phyloP scores from a whole-genome alignment of 2,329 filamentous ascomycete genomes.

The Allantophomopsis lycopodina region DNA sequence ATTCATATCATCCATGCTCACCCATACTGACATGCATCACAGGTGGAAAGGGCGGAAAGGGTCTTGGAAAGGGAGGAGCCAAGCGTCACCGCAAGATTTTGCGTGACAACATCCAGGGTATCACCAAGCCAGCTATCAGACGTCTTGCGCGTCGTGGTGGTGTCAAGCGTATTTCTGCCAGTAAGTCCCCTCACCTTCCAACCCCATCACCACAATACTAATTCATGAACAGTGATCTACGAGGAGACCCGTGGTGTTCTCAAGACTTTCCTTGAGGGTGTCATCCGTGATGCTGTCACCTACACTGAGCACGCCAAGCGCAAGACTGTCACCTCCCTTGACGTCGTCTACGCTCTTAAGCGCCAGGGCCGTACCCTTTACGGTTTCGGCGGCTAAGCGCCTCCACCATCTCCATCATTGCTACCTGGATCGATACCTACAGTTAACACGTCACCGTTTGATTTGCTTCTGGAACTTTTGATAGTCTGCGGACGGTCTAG shows the following conservation, averaged over 20 bases:
- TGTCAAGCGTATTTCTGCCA: constrained; percentile 99
- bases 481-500: constrained; percentile 19
- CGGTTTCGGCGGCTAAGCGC: constrained; percentile 48
- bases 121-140: constrained; percentile 95
- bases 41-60: constrained; percentile 95
- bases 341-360: constrained; percentile 50
- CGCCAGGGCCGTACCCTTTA: constrained; percentile 51
- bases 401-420: background rate
- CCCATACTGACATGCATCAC: constrained; percentile 29
- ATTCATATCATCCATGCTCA: too few relatives aligned
- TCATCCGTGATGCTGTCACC: constrained; percentile 68
- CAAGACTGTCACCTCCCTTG: constrained; percentile 52
- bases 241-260: constrained; percentile 72
- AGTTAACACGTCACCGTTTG: background rate
- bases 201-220: background rate
- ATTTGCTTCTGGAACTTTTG: constrained; percentile 15
- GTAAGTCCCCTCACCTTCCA: constrained; percentile 28
- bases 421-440: background rate
- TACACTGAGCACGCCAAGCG: constrained; percentile 73
- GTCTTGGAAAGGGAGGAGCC: constrained; percentile 93
- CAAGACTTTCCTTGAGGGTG: constrained; percentile 73
- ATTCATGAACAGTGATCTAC: constrained; percentile 49
- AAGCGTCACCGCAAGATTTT: constrained; percentile 99
- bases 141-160: constrained; percentile 98
- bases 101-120: constrained; percentile 99